phyloP scores from a whole-genome alignment of 2,329 filamentous ascomycete genomes.

The Trichoderma koningii region DNA sequence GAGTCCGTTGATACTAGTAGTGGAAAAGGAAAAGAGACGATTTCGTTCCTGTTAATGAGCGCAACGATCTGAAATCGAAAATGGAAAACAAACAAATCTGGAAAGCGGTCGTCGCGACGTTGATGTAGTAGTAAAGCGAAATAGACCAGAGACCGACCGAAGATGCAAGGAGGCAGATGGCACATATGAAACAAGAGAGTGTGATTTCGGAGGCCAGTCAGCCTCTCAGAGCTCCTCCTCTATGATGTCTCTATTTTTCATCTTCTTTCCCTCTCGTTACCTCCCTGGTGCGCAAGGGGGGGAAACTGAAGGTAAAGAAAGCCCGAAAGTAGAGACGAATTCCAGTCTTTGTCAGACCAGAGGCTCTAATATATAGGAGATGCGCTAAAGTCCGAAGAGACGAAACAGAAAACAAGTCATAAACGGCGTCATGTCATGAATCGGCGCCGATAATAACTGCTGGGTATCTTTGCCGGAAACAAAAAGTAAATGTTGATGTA shows the following conservation, averaged over 20 bases:
- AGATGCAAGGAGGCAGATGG: constrained; percentile 18
- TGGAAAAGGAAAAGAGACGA: neutral
- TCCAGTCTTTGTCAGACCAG: constrained; percentile 9
- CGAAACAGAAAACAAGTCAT: constrained; percentile 34
- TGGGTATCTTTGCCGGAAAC: constrained; percentile 27
- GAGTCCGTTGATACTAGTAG: neutral
- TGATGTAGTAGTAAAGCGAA: constrained; percentile 9
- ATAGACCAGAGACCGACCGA: neutral
- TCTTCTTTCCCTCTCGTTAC: neutral
- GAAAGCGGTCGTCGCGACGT: constrained; percentile 15
- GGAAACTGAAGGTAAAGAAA: neutral
- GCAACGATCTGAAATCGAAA: constrained; percentile 1
- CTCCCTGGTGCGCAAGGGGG: neutral
- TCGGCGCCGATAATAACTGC: constrained; percentile 31
- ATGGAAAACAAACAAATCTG: neutral
- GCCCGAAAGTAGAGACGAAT: neutral
- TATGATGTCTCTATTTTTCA: too few relatives aligned
- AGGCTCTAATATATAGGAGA: constrained; percentile 16
- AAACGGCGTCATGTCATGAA: constrained; percentile 42
- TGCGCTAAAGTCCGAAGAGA: constrained; percentile 24
- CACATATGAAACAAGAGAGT: constrained; percentile 11
- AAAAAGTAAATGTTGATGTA: constrained; percentile 4
- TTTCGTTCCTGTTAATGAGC: neutral
- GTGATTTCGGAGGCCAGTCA: neutral
- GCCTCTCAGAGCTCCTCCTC: neutral